phyloP scores from a whole-genome alignment of 1,139 yeast species.

The Geotrichum bryndzae region DNA sequence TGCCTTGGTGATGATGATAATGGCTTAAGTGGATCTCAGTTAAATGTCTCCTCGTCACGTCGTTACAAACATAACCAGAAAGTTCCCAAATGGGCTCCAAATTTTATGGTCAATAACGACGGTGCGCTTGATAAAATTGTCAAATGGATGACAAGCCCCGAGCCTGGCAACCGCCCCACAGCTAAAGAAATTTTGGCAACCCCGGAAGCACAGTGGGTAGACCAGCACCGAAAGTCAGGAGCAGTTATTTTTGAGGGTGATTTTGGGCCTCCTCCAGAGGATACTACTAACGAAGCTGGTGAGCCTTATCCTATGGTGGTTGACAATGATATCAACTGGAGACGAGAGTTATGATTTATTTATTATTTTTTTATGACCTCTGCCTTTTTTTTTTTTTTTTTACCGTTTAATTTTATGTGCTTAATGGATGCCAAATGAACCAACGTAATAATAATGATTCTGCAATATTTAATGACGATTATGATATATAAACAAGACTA shows the following conservation, averaged over 20 bases:
- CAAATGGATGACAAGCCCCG: conserved; percentile 83
- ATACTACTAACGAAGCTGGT: neutral
- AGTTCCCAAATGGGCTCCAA: conserved; percentile 61
- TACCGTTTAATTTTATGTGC: neutral
- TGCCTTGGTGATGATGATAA: conserved; percentile 13
- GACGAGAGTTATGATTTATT: conserved; percentile 16
- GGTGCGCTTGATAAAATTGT: conserved; percentile 74
- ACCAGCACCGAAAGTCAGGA: conserved; percentile 80
- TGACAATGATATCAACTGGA: conserved; percentile 28
- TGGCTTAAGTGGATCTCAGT: neutral
- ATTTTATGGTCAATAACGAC: conserved; percentile 68
- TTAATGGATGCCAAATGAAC: neutral
- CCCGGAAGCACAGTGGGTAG: conserved; percentile 74
- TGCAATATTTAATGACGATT: no score
- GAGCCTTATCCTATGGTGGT: conserved; percentile 20
- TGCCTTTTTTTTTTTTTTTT: conserved; percentile 1
- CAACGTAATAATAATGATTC: no score
- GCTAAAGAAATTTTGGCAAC: conserved; percentile 62
- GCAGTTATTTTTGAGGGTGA: conserved; percentile 96
- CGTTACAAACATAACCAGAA: neutral
- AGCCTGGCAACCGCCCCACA: conserved; percentile 75
- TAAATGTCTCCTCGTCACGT: neutral
- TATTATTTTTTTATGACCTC: neutral
- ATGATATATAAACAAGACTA: no score
- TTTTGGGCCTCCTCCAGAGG: conserved; percentile 70